Base-by-base conservation (phyloP, 805 yeast species). In the Lipomyces japonicus region DNA sequence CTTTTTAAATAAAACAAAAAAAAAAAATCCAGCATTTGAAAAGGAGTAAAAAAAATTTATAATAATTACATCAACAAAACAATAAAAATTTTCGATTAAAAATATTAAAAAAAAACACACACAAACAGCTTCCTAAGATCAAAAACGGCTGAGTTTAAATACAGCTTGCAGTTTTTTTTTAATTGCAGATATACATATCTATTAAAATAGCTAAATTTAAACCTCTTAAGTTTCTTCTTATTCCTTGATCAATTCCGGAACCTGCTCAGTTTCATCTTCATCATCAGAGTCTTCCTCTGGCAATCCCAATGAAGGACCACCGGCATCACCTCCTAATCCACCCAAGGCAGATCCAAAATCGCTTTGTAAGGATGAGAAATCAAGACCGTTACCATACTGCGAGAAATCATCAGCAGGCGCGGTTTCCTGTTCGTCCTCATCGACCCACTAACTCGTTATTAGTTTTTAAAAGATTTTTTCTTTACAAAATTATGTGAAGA, bases 371-470 rank as follows among this genome's bases (percentile, higher is more conserved):
- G 68, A 68, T 21, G 68, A 61, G 51, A 75, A 71, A 56, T 68
- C 71, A 58, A 66, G 50, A 30, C 68, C 72, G 5, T 53, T 62
- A 38, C 59, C 66, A 24, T 55, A 52, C 61, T 60, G 63, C 46
- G 66, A 61, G 23, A 66, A 64, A 55, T 69, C 79, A 22, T 70
- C 76, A 37, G 75, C 83, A 9, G 73, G 75, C 44, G 69, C 73
- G 51, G 81, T 90, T 36, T 87, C 89, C 71, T 91, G 98, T 71
- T 91, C 98, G 66, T 91, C 98, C 73, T 91, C 97, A 66, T 91
- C 98, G 36, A 86, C 95, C 98, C 98, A 91, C 69, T 83, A 48
- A 9, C 3, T 28, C 2, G 24, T 30, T 18, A 45, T 30, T 30
- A 31, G 25, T 22, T 12, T 18, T 7, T 23, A 39, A 7, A n/a